Evolutionary conservation across 139 green algal genomes (phyloP), one percentile per base, ranked within the genome.

Genomic region (Edaphochlamys debaryana): DNA sequence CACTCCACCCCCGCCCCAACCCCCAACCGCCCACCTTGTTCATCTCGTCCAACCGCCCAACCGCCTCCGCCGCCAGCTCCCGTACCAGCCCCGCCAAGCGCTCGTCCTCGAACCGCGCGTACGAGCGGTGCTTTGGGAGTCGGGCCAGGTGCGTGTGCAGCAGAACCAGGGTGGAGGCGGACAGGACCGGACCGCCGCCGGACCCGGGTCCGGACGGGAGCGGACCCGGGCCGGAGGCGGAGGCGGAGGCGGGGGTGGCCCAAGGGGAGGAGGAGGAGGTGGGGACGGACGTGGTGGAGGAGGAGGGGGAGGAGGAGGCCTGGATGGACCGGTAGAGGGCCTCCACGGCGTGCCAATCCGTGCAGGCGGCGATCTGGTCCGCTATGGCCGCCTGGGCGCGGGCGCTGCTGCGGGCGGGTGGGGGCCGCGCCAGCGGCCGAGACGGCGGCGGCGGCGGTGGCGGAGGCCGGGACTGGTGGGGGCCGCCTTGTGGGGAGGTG

Each of bases 51-150:
- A 63, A 7, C 17, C 17, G 30, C 54, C 11, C 11, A 15, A 41
- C 6, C 36, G 41, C 63, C 6, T 38, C 58, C 40, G n/a, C 74
- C 40, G 74, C 74, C 74, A 81, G 60, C 74, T 81, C 40, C 38
- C 17, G 8, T 17, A 15, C 60, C 22, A 81, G 71, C 15, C 22
- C 8, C 30, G 56, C 22, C 74, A 81, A n/a, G n/a, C 74, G 60
- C 7, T 81, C 42, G 76, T 82, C 76, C 63, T 73, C 76, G 25
- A 54, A 82, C 32, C 73, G 73, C 25, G 76, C 45, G 45, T 41
- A 82, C 9, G 76, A 74, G 9, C 7, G 25, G 34, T 40, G 62
- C 36, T 42, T 41, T 29, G 76, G 76, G 62, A 82, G 34, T 5
- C 22, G 19, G 23, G 76, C 76, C 20, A 66, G 45, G 32, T 73